A percentile compares a stretch with the other conserved stretches of the same genome.
Evolutionary conservation across 371 early-diverging fungal species (phyloP).

Genomic region (Lichtheimia ramosa): DNA sequence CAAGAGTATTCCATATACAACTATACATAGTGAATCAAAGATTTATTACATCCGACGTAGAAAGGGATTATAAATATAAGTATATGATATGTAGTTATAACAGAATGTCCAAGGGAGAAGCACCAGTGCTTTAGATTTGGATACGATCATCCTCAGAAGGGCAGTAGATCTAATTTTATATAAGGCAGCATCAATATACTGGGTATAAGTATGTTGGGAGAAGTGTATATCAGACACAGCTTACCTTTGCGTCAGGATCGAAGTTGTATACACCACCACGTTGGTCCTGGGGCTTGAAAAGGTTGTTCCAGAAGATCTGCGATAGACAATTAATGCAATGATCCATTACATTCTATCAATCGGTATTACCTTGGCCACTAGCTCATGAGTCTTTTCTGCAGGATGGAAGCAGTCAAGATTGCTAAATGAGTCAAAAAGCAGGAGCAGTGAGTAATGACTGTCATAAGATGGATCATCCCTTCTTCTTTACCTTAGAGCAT

Average conservation of each 20-base stretch:
- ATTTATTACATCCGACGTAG: too few species aligned
- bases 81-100: too few species aligned
- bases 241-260: neutral
- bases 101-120: too few species aligned
- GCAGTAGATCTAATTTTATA: conserved; percentile 15
- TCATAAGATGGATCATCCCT: neutral
- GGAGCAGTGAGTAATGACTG: neutral
- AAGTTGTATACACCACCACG: too few species aligned
- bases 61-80: too few species aligned
- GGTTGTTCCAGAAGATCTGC: conserved; percentile 14
- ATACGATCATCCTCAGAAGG: conserved; percentile 16
- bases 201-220: conserved; percentile 7
- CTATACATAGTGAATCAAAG: too few species aligned
- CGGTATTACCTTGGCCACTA: conserved; percentile 11
- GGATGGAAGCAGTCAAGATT: conserved; percentile 23
- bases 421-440: neutral
- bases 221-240: too few species aligned
- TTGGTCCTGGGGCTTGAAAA: conserved; percentile 7
- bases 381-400: conserved; percentile 8
- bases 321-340: neutral
- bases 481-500: conserved; percentile 9
- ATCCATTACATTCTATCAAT: neutral
- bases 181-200: too few species aligned
- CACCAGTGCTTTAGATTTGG: conserved; percentile 1
- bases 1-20: too few species aligned